Evolutionary conservation across 2,329 filamentous ascomycete genomes (phyloP), one percentile per base, ranked within the genome.

Genomic region (Phialocephala sp.): DNA sequence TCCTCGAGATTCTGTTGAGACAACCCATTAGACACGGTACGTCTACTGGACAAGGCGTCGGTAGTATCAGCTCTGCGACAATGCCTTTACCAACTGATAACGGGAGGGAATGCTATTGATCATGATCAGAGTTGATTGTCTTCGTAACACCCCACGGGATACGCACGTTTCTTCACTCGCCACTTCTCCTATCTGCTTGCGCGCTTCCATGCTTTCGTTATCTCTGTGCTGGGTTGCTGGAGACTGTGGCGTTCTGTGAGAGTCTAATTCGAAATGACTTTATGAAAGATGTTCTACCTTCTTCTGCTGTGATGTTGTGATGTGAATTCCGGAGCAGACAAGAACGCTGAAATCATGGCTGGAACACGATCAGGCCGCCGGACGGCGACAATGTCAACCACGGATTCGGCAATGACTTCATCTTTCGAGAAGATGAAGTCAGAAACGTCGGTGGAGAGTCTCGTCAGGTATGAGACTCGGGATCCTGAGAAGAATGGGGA

Each of bases 291-390:
- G 50, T 35, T 35, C 22, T 20, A 32, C 20, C 18, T 24, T 22
- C 18, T 18, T 62, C 35, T 57, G 18, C 12, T 37, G 37, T 54
- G 50, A 54, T 32, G n/a, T 39, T 57, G 36, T 43, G 60, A 45
- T 45, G 12, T 22, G 39, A 50, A 45, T 8, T 57, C 45, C 32
- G 52, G 52, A 39, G 54, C 39, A 43, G 54, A 35, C 8, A 57
- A 4, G 32, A 37, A 47, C 24, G 39, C 15, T 14, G 39, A 27
- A 39, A 87, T 36, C 57, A 64, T 64, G 63, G 37, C 52, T 60
- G 36, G 57, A 24, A 64, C 39, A 18, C 59, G 58, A 45, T 35
- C 45, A 12, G 52, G 47, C 37, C 63, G 63, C 63, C 60, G 47
- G 63, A 8, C 58, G 58, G 58, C 47, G 45, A 56, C 15, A 27